Evolutionary conservation across 129 eudicot species (phyloP).

Genomic region (Deinandra increscens): DNA sequence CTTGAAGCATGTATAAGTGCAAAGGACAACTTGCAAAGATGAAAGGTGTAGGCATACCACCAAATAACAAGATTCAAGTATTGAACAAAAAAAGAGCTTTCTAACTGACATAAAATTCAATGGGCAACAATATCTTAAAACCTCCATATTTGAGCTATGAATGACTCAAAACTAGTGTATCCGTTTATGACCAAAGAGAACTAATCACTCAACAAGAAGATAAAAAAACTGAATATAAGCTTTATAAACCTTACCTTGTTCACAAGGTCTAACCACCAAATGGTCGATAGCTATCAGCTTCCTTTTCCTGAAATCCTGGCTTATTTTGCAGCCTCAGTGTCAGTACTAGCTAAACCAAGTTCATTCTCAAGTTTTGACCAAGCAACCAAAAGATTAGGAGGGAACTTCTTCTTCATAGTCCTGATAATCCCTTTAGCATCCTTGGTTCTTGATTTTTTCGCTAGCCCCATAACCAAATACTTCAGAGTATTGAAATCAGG

Average conservation of each 20-base stretch:
- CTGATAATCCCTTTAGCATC: slow-evolving; percentile 73
- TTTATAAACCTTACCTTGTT: slow-evolving; percentile 25
- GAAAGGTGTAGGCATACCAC: too few relatives aligned
- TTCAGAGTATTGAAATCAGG: slow-evolving; percentile 76
- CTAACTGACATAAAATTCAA: slow-evolving; percentile 18
- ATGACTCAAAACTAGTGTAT: slow-evolving; percentile 20
- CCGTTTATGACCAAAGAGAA: slow-evolving; percentile 22
- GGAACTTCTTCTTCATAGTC: slow-evolving; percentile 77
- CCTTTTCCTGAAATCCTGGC: slow-evolving; percentile 13
- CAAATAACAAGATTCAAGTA: slow-evolving; percentile 18
- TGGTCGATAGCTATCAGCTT: slow-evolving; percentile 1
- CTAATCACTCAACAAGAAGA: slow-evolving; percentile 26
- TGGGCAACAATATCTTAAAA: slow-evolving; percentile 17
- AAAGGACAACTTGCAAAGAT: slow-evolving; percentile 1
- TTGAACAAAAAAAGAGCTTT: slow-evolving; percentile 23
- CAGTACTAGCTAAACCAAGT: slow-evolving; percentile 54
- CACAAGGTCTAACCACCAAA: too few relatives aligned
- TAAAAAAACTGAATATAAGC: slow-evolving; percentile 14
- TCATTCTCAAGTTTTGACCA: slow-evolving; percentile 69
- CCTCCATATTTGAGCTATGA: slow-evolving; percentile 31
- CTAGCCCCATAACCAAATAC: slow-evolving; percentile 69
- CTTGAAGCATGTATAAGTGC: not conserved
- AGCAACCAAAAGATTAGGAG: slow-evolving; percentile 55
- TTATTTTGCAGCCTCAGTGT: slow-evolving; percentile 20
- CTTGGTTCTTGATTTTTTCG: slow-evolving; percentile 40